A percentile compares a stretch with the other conserved stretches of the same genome.
These are phyloP conservation scores for Drosera capensis DNA, from an alignment of 148 eudicot genomes.

Conservation along the genomic window DNA sequence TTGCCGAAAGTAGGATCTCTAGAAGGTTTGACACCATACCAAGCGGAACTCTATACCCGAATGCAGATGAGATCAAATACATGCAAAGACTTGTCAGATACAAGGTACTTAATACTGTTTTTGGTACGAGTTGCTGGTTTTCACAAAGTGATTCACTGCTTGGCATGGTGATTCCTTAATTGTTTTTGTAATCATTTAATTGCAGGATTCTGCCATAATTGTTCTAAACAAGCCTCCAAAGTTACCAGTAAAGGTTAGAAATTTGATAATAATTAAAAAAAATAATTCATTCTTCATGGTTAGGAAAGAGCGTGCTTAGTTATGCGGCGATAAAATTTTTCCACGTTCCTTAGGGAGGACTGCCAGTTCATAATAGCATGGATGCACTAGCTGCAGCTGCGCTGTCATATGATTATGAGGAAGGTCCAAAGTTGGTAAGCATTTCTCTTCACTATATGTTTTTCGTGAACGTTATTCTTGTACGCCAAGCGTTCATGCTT, in stretches of 20 bases:
- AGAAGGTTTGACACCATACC: slow-evolving; percentile 83
- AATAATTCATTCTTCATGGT: background rate
- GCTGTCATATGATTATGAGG: slow-evolving; percentile 62
- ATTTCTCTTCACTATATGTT: slow-evolving; percentile 2
- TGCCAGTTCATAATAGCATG: slow-evolving; percentile 92
- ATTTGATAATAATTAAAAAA: too few relatives aligned
- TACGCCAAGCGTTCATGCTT: too few relatives aligned
- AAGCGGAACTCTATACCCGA: slow-evolving; percentile 72
- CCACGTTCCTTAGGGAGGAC: slow-evolving; percentile 34
- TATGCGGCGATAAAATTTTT: background rate
- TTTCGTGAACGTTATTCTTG: background rate
- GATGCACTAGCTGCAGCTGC: slow-evolving; percentile 98
- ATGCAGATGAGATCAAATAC: slow-evolving; percentile 88
- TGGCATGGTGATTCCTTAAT: background rate
- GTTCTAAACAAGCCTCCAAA: slow-evolving; percentile 89
- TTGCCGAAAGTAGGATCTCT: slow-evolving; percentile 68
- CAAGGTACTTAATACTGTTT: slow-evolving; percentile 32
- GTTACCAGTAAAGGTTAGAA: slow-evolving; percentile 68
- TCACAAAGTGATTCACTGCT: background rate
- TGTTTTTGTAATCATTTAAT: slow-evolving; percentile 1
- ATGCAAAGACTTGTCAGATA: slow-evolving; percentile 82
- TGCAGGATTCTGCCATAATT: slow-evolving; percentile 77
- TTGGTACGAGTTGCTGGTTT: background rate
- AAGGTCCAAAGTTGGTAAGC: slow-evolving; percentile 84
- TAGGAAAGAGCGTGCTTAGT: background rate